Conservation (phyloP, 192 early-diverging fungal genomes). For the Coemansia sp. region DNA sequence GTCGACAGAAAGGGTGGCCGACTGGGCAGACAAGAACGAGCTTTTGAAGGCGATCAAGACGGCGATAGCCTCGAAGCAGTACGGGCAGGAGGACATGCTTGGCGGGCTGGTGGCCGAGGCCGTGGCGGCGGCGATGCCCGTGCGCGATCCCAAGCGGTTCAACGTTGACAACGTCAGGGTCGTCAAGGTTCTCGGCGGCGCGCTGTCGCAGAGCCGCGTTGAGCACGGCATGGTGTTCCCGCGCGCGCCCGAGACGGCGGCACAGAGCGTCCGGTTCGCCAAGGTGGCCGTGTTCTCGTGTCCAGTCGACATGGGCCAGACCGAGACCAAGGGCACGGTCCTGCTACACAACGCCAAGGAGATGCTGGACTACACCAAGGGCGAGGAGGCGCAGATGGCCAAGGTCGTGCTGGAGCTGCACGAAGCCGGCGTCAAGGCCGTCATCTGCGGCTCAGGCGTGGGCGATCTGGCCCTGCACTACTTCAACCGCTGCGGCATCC, state of each 20-base stretch:
- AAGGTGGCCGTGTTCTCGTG: conserved; percentile 95
- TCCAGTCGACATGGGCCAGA: conserved; percentile 87
- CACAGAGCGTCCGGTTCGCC: conserved; percentile 71
- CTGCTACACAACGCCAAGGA: conserved; percentile 93
- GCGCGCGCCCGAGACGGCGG: conserved; percentile 77
- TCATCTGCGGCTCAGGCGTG: conserved; percentile 83
- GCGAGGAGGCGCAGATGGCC: conserved; percentile 91
- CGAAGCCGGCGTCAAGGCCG: conserved; percentile 86
- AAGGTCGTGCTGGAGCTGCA: conserved; percentile 80
- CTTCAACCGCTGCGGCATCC: conserved; percentile 84
- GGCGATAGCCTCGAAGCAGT: conserved; percentile 90
- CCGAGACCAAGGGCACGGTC: conserved; percentile 99
- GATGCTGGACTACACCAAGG: conserved; percentile 95
- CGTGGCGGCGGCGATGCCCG: conserved; percentile 82
- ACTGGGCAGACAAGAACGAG: conserved; percentile 52
- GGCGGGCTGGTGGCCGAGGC: conserved; percentile 79
- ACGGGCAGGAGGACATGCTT: conserved; percentile 90
- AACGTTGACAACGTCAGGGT: conserved; percentile 95
- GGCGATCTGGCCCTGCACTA: conserved; percentile 96
- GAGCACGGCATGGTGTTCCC: conserved; percentile 98
- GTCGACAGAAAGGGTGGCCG: conserved; percentile 61
- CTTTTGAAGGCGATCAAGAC: conserved; percentile 73
- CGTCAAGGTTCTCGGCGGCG: conserved; percentile 95
- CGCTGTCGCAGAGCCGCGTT: conserved; percentile 83
- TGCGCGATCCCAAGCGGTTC: conserved; percentile 75